These are phyloP conservation scores for Thymus mandschuricus DNA, from an alignment of 257 asterid genomes.

Conservation along the genomic window DNA sequence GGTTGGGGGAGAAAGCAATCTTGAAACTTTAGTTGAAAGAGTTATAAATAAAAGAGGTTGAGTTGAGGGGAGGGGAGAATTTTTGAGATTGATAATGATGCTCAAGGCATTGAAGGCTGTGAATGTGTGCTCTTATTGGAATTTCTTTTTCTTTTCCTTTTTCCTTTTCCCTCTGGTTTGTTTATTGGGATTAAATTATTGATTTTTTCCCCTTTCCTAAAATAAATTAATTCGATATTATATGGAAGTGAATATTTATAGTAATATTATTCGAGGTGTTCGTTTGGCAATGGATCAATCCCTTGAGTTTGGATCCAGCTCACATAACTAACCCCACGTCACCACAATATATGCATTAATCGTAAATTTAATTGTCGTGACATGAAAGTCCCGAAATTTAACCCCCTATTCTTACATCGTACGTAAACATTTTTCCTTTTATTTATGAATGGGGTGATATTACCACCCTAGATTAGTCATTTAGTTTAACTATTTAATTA, in stretches of 20 bases:
- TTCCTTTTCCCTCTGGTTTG: background rate
- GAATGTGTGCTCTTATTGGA: constrained; percentile 29
- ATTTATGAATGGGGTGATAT: no score
- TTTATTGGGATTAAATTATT: constrained; percentile 27
- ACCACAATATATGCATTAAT: constrained; percentile 24
- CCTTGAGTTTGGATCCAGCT: constrained; percentile 74
- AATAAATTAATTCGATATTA: background rate
- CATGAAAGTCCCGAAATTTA: no score
- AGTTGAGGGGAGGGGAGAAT: no score
- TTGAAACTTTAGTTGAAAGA: constrained; percentile 21
- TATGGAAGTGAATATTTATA: no score
- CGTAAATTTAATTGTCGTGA: background rate
- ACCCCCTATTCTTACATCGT: background rate
- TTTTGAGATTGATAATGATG: background rate
- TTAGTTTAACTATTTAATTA: no score
- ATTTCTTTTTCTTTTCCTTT: constrained; percentile 7
- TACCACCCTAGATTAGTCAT: background rate
- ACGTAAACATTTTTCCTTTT: background rate
- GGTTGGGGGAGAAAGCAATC: constrained; percentile 19
- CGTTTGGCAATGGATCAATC: constrained; percentile 39
- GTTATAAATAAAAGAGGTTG: constrained; percentile 3
- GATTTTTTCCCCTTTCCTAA: background rate
- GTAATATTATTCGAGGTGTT: background rate
- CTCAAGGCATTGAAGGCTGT: constrained; percentile 28
- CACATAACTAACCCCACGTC: constrained; percentile 58